phyloP scores from a whole-genome alignment of 805 yeast species.

The Barnettozyma botsteinii region DNA sequence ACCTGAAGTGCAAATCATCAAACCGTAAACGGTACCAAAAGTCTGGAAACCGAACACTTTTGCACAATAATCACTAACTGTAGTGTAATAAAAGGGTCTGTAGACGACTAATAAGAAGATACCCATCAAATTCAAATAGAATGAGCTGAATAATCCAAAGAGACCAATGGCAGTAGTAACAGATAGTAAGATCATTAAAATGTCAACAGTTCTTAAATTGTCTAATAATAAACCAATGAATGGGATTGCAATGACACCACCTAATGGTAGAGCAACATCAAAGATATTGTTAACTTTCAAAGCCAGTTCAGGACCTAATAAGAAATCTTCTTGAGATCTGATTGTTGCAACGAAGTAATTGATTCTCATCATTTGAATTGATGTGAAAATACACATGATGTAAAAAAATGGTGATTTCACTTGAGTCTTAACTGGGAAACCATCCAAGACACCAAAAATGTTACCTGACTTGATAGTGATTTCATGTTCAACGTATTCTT shows the following conservation, averaged over 20 bases:
- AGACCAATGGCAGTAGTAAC: slow-evolving; percentile 63
- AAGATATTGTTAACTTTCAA: slow-evolving; percentile 62
- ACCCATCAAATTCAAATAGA: slow-evolving; percentile 54
- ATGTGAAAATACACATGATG: slow-evolving; percentile 71
- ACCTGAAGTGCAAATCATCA: slow-evolving; percentile 79
- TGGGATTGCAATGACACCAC: slow-evolving; percentile 84
- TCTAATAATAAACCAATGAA: slow-evolving; percentile 79
- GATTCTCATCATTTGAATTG: slow-evolving; percentile 85
- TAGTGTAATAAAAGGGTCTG: slow-evolving; percentile 90
- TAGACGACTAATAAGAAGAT: slow-evolving; percentile 69
- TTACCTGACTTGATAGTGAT: slow-evolving; percentile 46
- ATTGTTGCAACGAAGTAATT: slow-evolving; percentile 92
- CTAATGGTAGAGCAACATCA: slow-evolving; percentile 82
- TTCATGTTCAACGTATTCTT: slow-evolving; percentile 57
- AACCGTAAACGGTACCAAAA: slow-evolving; percentile 88
- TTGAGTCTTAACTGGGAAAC: slow-evolving; percentile 43
- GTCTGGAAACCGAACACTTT: slow-evolving; percentile 91
- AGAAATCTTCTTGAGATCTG: slow-evolving; percentile 71
- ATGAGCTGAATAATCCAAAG: slow-evolving; percentile 53
- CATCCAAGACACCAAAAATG: slow-evolving; percentile 77
- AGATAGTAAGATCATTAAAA: slow-evolving; percentile 43
- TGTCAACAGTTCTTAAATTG: slow-evolving; percentile 56
- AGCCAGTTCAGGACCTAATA: slow-evolving; percentile 52
- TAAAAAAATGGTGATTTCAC: slow-evolving; percentile 62
- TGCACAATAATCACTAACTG: slow-evolving; percentile 86